Evolutionary conservation across 2,329 filamentous ascomycete genomes (phyloP).

Genomic region (Alternaria panax): DNA sequence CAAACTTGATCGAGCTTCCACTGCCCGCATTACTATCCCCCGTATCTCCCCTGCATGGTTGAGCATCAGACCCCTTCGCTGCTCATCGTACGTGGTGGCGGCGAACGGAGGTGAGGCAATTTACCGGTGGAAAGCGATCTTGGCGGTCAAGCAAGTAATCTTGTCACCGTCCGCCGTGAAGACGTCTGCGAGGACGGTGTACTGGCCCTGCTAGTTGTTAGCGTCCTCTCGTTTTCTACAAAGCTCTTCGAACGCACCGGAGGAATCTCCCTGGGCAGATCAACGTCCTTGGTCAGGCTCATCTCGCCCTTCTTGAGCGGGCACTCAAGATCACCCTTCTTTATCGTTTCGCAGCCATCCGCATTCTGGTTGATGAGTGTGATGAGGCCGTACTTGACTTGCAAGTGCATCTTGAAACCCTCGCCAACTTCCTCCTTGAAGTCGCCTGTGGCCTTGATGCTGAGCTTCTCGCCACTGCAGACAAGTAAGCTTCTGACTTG

Average conservation of each 20-base stretch:
- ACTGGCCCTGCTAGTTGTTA: conserved; percentile 72
- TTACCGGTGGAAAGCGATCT: conserved; percentile 66
- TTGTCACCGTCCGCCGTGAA: conserved; percentile 73
- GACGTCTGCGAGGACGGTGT: conserved; percentile 87
- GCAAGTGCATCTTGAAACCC: conserved; percentile 81
- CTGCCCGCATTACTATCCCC: conserved; percentile 3
- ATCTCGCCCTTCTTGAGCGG: conserved; percentile 82
- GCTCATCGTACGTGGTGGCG: conserved; percentile 20
- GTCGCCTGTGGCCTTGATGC: conserved; percentile 79
- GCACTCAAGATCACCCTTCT: conserved; percentile 87
- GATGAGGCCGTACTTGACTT: conserved; percentile 95
- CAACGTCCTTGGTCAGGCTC: conserved; percentile 78
- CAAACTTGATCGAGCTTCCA: conserved; percentile 31
- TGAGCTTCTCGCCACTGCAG: conserved; percentile 75
- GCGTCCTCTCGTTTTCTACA: neutral
- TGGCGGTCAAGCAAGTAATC: conserved; percentile 87
- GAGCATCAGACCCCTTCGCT: conserved; percentile 16
- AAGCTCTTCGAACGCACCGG: conserved; percentile 68
- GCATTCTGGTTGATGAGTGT: conserved; percentile 80
- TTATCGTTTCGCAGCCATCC: conserved; percentile 88
- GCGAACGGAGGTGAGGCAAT: conserved; percentile 18
- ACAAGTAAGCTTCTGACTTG: conserved; percentile 5
- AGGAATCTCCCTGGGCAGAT: conserved; percentile 86
- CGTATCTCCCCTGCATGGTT: conserved; percentile 14
- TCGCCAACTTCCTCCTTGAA: conserved; percentile 75